Evolutionary conservation across 2,329 filamentous ascomycete genomes (phyloP), one percentile per base, ranked within the genome.

Genomic region (Corniculantispora saksenae): DNA sequence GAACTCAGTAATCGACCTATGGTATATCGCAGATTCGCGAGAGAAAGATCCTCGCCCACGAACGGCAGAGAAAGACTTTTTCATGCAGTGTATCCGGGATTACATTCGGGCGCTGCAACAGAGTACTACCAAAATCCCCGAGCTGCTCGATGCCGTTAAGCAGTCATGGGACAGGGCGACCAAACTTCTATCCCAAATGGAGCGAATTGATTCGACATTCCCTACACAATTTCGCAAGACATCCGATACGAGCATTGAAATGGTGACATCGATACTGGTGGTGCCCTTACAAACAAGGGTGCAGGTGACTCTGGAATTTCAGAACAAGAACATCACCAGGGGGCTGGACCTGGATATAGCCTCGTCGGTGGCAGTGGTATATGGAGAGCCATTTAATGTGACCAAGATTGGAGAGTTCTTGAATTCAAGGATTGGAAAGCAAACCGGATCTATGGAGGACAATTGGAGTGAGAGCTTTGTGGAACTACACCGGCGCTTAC

Each of bases 321-420:
- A 77, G 0, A 79, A 83, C 2, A 75, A 77, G 12, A 79, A 77
- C 57, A 78, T 77, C 0, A 77, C 78, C 1, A 79, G 81, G n/a
- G 82, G 83, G 3, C 77, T 89, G 13, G 82, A 85, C 1, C 81
- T 92, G 43, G 75, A 76, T 17, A 78, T 91, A 27, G 78, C 77
- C 7, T 81, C 84, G 1, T 79, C 79, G 25, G 90, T 88, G 0
- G 82, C 81, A 61, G 86, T 94, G 1, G 80, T 93, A 2, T 95
- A 95, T 73, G 92, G 92, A 0, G 91, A 94, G 77, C 83, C 85
- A 66, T 93, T 94, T 75, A 91, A 92, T 68, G 86, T 88, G 68
- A 85, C 82, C 58, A 93, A 92, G 76, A 89, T 95, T 81, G 81
- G 79, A n/a, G 90, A 92, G 63, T 93, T 91, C 69, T 73, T 95